Percentiles rank a stretch among this genome's conserved stretches.
phyloP scores from a whole-genome alignment of 768 basidiomycete genomes.

The Rhodotorula taiwanensis region DNA sequence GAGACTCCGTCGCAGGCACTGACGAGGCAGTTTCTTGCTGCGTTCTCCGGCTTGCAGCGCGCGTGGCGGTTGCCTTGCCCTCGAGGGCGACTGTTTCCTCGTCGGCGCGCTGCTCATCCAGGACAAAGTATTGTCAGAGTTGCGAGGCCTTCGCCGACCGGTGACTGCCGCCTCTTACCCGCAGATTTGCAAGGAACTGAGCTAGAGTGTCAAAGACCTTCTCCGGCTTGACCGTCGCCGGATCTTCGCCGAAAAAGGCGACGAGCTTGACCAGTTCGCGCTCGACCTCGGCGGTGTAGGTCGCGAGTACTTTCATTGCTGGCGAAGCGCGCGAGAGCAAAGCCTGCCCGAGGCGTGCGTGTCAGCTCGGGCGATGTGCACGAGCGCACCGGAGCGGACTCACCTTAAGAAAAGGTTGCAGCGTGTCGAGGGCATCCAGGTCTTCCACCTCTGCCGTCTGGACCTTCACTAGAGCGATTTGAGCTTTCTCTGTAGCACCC shows the following conservation, averaged over 20 bases:
- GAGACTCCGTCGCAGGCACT: too few relatives aligned
- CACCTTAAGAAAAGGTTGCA: too few relatives aligned
- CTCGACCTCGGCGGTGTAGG: constrained; percentile 56
- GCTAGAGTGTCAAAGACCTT: constrained; percentile 70
- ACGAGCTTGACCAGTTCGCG: constrained; percentile 58
- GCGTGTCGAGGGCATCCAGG: constrained; percentile 48
- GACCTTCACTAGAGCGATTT: constrained; percentile 34
- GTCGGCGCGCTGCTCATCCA: constrained; percentile 14
- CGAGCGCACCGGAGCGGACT: too few relatives aligned
- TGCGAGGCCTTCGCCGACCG: background rate
- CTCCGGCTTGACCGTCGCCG: constrained; percentile 66
- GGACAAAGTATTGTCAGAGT: background rate
- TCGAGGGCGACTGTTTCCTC: too few relatives aligned
- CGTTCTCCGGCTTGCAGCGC: too few relatives aligned
- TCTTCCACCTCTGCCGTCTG: too few relatives aligned
- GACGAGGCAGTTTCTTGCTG: too few relatives aligned
- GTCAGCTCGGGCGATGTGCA: too few relatives aligned
- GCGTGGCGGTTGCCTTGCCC: too few relatives aligned
- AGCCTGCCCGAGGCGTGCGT: constrained; percentile 45
- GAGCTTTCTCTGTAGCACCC: constrained; percentile 55
- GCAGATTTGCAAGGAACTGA: constrained; percentile 66
- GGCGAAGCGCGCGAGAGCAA: constrained; percentile 53
- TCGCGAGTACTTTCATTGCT: constrained; percentile 60
- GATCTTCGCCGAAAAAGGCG: constrained; percentile 69
- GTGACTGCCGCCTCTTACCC: constrained; percentile 48